phyloP scores from a whole-genome alignment of 2,329 filamentous ascomycete genomes.

The Sporothrix phasma region DNA sequence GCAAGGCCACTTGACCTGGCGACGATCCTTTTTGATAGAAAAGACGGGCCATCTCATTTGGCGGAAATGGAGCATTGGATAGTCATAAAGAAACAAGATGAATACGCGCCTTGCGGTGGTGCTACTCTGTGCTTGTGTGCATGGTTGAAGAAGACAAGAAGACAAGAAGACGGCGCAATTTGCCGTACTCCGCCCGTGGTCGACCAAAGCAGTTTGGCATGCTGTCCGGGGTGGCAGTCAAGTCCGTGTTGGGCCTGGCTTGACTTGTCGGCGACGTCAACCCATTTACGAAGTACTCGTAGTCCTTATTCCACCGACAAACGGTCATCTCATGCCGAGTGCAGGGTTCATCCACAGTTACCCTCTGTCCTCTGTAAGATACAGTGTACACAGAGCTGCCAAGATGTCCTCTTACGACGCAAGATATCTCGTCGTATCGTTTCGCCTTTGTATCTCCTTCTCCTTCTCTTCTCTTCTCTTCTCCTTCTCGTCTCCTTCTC shows the following conservation, averaged over 20 bases:
- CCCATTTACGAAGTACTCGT: not conserved
- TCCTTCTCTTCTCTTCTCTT: no score
- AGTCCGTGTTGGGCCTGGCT: not conserved
- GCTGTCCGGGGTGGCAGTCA: not conserved
- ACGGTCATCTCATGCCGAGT: not conserved
- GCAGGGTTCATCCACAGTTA: no score
- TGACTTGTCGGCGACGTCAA: not conserved
- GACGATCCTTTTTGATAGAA: not conserved
- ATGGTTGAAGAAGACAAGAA: not conserved
- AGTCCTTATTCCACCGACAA: not conserved
- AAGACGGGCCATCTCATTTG: not conserved
- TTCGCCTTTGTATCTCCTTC: no score
- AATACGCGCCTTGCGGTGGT: not conserved
- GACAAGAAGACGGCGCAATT: not conserved
- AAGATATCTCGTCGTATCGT: not conserved
- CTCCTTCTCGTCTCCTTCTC: no score
- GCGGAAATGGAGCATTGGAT: not conserved
- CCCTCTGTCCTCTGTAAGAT: no score
- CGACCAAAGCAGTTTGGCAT: constrained; percentile 1
- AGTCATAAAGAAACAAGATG: not conserved
- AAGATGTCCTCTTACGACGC: not conserved
- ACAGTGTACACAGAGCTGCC: not conserved
- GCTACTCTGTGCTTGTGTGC: not conserved
- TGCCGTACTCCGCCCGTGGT: not conserved
- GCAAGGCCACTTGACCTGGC: no score